These are phyloP conservation scores for Pichia sp. DNA, from an alignment of 1,139 yeast species.

Conservation along the genomic window DNA sequence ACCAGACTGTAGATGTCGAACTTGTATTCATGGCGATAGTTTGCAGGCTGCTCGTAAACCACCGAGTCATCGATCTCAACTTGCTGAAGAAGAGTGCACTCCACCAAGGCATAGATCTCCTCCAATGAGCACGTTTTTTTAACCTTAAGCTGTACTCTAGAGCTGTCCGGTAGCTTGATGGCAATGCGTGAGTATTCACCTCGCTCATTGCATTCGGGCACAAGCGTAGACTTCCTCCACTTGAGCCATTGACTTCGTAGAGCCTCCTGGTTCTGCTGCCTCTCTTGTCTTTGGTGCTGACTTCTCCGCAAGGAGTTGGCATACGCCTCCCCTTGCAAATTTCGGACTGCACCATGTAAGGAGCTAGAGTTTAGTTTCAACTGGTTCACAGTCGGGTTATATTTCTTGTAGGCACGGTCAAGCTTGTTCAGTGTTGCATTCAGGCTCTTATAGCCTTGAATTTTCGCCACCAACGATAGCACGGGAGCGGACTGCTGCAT, in stretches of 20 bases:
- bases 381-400: constrained; percentile 55
- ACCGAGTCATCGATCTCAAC: constrained; percentile 16
- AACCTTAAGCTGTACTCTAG: constrained; percentile 45
- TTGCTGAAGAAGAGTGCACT: constrained; percentile 36
- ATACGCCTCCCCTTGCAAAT: constrained; percentile 77
- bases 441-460: constrained; percentile 50
- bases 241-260: constrained; percentile 37
- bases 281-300: constrained; percentile 22
- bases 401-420: constrained; percentile 44
- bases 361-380: constrained; percentile 61
- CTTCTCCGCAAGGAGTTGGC: constrained; percentile 63
- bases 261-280: constrained; percentile 10
- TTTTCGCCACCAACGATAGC: constrained; percentile 57
- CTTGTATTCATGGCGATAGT: constrained; percentile 40
- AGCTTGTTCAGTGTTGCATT: constrained; percentile 39
- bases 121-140: constrained; percentile 43
- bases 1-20: constrained; percentile 52
- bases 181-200: constrained; percentile 48
- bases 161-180: constrained; percentile 51
- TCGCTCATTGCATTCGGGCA: constrained; percentile 32
- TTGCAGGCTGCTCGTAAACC: constrained; percentile 33
- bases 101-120: constrained; percentile 60
- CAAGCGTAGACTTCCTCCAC: constrained; percentile 41
- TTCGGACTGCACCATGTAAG: constrained; percentile 53
- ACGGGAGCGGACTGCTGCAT: constrained; percentile 48